Evolutionary conservation across 768 basidiomycete genomes (phyloP), one percentile per base, ranked within the genome.

Genomic region (Xerocomellus intermedius): DNA sequence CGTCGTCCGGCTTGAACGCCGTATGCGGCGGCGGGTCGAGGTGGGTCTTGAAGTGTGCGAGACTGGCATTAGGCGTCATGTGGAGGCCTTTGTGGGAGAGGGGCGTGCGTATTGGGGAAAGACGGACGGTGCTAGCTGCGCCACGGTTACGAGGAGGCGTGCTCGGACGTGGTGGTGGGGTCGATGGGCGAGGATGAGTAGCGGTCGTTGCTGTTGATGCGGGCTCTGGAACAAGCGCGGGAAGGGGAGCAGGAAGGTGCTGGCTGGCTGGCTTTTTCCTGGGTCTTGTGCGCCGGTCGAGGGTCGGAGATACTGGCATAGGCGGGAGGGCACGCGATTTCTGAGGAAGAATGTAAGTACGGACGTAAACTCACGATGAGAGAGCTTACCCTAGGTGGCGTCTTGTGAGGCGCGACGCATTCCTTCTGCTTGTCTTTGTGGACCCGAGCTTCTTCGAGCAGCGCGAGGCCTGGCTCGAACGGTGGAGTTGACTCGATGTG

Each of bases 41-140:
- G 59, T 85, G 75, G 9, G 82, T 80, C 61, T 87, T 89, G 67
- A 86, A 87, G 69, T 89, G 83, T 9, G 77, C 81, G 14, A 87
- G 76, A 59, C 82, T 86, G 1, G 85, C 69, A 3, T 79, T 79
- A 4, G 86, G 86, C 59, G 84, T 85, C 85, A 85, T 86, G 60
- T 86, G 82, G 35, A 86, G 65, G 37, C 85, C 86, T 60, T 78
- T 81, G 64, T 87, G 84, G 0, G 86, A 87, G 8, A 89, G 67
- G 0, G 87, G 86, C 1, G 87, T 88, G n/a, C 79, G 79, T 19
- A 75, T 69, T 0, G 85, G 82, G 2, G 87, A 87, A 17, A 86
- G 72, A 22, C 78, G 75, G 44, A 73, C 65, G 65, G 74, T 50
- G 69, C 36, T 62, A 8, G 54, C 42, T 4, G 59, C 36, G 37